These are phyloP conservation scores for Pythium brassicae DNA, from an alignment of 352 stramenopile species.

Conservation along the genomic window DNA sequence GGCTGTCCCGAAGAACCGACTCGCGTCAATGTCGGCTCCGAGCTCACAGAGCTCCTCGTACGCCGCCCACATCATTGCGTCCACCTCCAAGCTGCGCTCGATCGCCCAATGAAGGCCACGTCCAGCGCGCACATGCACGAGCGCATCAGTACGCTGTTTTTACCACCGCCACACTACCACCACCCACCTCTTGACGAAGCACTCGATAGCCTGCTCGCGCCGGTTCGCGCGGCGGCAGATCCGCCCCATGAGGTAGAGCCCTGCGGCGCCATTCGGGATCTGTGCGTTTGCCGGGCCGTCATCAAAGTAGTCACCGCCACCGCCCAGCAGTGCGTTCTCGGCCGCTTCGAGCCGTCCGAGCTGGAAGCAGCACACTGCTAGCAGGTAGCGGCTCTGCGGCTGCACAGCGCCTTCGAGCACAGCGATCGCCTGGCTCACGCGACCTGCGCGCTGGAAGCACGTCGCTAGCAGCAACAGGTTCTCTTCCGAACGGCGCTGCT, in stretches of 20 bases:
- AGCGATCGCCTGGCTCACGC: slow-evolving; percentile 41
- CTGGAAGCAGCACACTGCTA: slow-evolving; percentile 73
- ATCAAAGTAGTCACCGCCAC: slow-evolving; percentile 20
- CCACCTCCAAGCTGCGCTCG: slow-evolving; percentile 74
- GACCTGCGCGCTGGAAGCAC: slow-evolving; percentile 62
- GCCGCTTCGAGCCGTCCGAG: slow-evolving; percentile 74
- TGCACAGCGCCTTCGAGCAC: slow-evolving; percentile 41
- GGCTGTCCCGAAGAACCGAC: slow-evolving; percentile 52
- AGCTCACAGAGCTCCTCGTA: slow-evolving; percentile 94
- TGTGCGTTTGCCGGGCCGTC: slow-evolving; percentile 24
- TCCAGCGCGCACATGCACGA: not conserved
- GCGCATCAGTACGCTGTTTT: not conserved
- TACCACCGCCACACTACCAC: not conserved
- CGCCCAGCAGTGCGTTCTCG: slow-evolving; percentile 87
- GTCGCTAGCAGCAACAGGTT: slow-evolving; percentile 57
- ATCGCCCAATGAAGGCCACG: slow-evolving; percentile 8
- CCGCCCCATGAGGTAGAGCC: slow-evolving; percentile 89
- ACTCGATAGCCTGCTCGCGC: slow-evolving; percentile 86
- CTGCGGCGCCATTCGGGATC: slow-evolving; percentile 86
- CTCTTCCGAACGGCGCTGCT: slow-evolving; percentile 47
- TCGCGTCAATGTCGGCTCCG: slow-evolving; percentile 65
- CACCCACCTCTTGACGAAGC: slow-evolving; percentile 81
- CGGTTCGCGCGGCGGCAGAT: slow-evolving; percentile 89
- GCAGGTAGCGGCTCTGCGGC: slow-evolving; percentile 58
- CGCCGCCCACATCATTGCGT: slow-evolving; percentile 90